Conservation (phyloP, 129 eudicot species). For the Ambrosia trifida region DNA sequence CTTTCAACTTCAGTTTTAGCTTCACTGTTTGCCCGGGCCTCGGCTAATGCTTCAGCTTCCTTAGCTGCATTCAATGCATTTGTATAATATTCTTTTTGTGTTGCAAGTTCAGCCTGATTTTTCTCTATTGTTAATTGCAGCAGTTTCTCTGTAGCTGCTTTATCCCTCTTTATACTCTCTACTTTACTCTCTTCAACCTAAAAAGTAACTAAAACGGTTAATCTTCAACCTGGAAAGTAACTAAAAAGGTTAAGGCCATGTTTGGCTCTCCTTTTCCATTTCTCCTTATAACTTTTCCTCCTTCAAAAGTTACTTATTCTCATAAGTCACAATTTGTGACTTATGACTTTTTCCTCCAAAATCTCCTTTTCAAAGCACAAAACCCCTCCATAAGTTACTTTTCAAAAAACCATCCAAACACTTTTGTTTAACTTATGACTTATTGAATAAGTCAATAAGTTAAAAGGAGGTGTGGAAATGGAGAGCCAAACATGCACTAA, state of each 20-base stretch:
- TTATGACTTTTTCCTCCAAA: no score
- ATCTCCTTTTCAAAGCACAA: no score
- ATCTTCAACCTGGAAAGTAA: constrained; percentile 9
- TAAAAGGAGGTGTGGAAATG: no score
- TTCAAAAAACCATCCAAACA: no score
- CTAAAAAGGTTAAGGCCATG: background rate
- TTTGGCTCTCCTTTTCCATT: no score
- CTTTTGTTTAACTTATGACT: no score
- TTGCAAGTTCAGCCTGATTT: constrained; percentile 81
- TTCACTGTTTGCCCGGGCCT: constrained; percentile 86
- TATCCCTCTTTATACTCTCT: constrained; percentile 83
- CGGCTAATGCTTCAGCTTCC: constrained; percentile 91
- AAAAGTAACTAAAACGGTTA: constrained; percentile 22
- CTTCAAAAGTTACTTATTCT: no score
- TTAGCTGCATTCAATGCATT: constrained; percentile 77
- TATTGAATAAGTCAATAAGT: no score
- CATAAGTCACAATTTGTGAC: no score
- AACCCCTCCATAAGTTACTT: no score
- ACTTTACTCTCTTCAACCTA: constrained; percentile 95
- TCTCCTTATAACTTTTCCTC: no score
- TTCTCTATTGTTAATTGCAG: constrained; percentile 92
- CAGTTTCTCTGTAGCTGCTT: constrained; percentile 83
- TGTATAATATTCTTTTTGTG: constrained; percentile 84
- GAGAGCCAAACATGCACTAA: no score
- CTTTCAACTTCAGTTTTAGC: constrained; percentile 82